Evolutionary conservation across 441 rosid genomes (phyloP).

Genomic region (Isatis lusitanica): DNA sequence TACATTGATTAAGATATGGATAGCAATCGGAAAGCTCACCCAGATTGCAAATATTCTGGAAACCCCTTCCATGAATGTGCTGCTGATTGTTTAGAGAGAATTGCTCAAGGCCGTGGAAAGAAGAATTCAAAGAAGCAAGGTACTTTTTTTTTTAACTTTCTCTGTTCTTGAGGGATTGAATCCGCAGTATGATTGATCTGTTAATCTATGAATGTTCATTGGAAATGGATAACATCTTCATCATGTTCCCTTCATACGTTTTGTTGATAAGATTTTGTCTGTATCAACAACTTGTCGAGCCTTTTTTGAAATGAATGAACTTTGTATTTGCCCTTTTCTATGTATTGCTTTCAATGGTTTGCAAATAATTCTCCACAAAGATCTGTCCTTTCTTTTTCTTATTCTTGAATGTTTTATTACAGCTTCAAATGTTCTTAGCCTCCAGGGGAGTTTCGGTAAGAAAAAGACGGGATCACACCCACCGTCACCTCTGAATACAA

Average conservation of each 20-base stretch:
- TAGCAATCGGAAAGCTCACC: constrained; percentile 48
- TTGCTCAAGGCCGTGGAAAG: constrained; percentile 49
- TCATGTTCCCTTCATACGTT: background rate
- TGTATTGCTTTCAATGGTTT: constrained; percentile 26
- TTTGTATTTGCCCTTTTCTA: background rate
- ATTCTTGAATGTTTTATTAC: constrained; percentile 26
- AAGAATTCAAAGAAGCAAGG: constrained; percentile 58
- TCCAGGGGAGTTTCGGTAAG: constrained; percentile 58
- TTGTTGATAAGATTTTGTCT: background rate
- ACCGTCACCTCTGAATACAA: constrained; percentile 32
- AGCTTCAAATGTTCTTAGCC: constrained; percentile 50
- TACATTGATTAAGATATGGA: constrained; percentile 27
- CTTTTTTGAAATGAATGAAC: constrained; percentile 25
- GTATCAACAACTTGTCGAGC: constrained; percentile 9
- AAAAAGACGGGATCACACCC: constrained; percentile 59
- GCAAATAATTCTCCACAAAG: background rate
- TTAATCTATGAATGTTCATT: constrained; percentile 1
- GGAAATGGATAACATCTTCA: background rate
- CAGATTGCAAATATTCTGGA: constrained; percentile 56
- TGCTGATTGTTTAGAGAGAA: constrained; percentile 60
- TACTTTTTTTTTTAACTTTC: constrained; percentile 34
- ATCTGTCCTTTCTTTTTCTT: constrained; percentile 1
- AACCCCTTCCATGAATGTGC: constrained; percentile 91
- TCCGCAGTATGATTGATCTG: background rate
- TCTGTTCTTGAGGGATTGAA: background rate